A percentile compares a stretch with the other conserved stretches of the same genome.
Evolutionary conservation across 1,139 yeast species (phyloP).

Genomic region (Lodderomyces beijingensis): DNA sequence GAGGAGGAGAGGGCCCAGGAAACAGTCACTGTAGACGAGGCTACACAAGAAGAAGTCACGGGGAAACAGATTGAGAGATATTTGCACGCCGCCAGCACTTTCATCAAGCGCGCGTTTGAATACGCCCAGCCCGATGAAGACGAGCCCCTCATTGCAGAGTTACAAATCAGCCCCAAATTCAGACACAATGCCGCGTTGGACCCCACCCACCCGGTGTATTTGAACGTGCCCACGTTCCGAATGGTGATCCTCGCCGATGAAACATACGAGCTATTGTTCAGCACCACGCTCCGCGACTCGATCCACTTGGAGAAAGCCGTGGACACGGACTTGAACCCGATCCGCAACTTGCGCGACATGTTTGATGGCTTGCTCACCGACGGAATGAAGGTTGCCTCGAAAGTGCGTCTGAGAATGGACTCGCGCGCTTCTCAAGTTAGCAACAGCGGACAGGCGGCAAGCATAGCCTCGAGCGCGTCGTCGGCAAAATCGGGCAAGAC

Average conservation of each 20-base stretch:
- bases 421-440: conserved; percentile 41
- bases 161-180: conserved; percentile 35
- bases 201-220: conserved; percentile 69
- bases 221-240: conserved; percentile 85
- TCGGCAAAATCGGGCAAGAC: conserved; percentile 11
- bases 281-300: conserved; percentile 59
- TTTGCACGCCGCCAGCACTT: conserved; percentile 80
- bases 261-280: conserved; percentile 80
- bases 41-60: conserved; percentile 52
- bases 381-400: conserved; percentile 84
- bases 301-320: conserved; percentile 62
- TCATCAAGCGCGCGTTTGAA: conserved; percentile 84
- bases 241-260: conserved; percentile 95
- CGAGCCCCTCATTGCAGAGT: conserved; percentile 39
- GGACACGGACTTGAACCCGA: conserved; percentile 39
- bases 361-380: conserved; percentile 90
- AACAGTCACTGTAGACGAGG: conserved; percentile 56
- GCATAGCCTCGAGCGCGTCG: conserved; percentile 26
- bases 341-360: conserved; percentile 74
- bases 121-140: conserved; percentile 70
- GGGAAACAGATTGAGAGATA: conserved; percentile 77
- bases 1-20: conserved; percentile 48
- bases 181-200: conserved; percentile 73
- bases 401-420: conserved; percentile 84
- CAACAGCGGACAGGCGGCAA: conserved; percentile 13